phyloP scores from a whole-genome alignment of 2,329 filamentous ascomycete species.

The Fusarium sambucinum region DNA sequence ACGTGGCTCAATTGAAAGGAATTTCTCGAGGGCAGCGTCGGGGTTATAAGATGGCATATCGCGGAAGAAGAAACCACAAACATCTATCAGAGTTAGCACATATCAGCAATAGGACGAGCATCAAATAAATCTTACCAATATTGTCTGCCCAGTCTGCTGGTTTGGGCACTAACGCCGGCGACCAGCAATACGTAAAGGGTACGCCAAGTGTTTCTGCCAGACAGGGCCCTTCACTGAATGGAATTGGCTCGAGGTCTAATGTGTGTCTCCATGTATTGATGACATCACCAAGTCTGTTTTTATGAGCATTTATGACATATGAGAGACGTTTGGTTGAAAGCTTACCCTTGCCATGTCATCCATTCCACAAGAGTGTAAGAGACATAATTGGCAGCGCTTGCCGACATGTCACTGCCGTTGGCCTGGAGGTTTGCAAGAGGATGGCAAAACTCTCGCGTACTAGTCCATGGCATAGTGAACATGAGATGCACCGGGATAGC shows the following conservation, averaged over 20 bases:
- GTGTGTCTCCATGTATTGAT: slow-evolving; percentile 37
- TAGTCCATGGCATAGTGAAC: slow-evolving; percentile 78
- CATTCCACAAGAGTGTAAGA: slow-evolving; percentile 80
- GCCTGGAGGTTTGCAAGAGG: slow-evolving; percentile 76
- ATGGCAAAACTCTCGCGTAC: slow-evolving; percentile 78
- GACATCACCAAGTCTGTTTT: slow-evolving; percentile 27
- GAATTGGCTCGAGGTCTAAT: slow-evolving; percentile 20
- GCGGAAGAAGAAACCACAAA: slow-evolving; percentile 64
- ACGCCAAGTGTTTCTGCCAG: slow-evolving; percentile 75
- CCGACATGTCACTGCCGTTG: slow-evolving; percentile 53
- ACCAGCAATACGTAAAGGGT: slow-evolving; percentile 85
- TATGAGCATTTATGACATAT: neutral
- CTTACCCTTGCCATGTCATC: slow-evolving; percentile 78
- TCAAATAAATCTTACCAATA: slow-evolving; percentile 58
- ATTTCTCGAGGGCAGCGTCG: slow-evolving; percentile 74
- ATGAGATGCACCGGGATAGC: slow-evolving; percentile 61
- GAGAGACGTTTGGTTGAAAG: rapidly evolving
- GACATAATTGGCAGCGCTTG: slow-evolving; percentile 71
- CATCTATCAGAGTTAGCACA: slow-evolving; percentile 19
- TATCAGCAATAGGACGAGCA: rapidly evolving
- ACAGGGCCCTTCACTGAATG: slow-evolving; percentile 70
- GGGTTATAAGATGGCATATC: slow-evolving; percentile 70
- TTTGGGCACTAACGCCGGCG: slow-evolving; percentile 73
- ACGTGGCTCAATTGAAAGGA: neutral
- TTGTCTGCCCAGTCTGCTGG: slow-evolving; percentile 73